These are phyloP conservation scores for Chlorophyllum brunneum DNA, from an alignment of 768 basidiomycete species.

Conservation along the genomic window DNA sequence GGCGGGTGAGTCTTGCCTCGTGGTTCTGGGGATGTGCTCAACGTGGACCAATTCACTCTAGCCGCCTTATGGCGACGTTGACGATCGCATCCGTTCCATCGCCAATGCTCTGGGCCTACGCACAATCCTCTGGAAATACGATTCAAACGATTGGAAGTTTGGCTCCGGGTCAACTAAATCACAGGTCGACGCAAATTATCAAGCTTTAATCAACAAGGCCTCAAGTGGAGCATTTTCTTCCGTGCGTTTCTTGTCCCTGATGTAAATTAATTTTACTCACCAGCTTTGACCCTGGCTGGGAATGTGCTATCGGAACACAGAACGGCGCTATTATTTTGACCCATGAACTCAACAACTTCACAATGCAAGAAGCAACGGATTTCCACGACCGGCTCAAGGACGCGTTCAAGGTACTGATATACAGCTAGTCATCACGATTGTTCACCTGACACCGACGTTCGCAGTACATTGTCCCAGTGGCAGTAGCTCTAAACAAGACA, in stretches of 20 bases:
- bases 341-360: conserved; percentile 59
- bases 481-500: conserved; percentile 45
- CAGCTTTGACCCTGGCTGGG: too few relatives aligned
- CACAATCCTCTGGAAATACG: conserved; percentile 71
- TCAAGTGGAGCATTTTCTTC: conserved; percentile 35
- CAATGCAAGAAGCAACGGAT: conserved; percentile 58
- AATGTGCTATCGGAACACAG: conserved; percentile 21
- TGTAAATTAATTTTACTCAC: too few relatives aligned
- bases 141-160: conserved; percentile 72
- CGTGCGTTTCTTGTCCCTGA: too few relatives aligned
- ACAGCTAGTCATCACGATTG: background rate
- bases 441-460: background rate
- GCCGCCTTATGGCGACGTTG: conserved; percentile 68
- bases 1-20: conserved; percentile 39
- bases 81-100: conserved; percentile 74
- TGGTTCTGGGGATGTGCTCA: background rate
- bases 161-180: conserved; percentile 41
- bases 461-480: conserved; percentile 50
- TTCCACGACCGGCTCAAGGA: conserved; percentile 41
- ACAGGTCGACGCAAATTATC: conserved; percentile 50
- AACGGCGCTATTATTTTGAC: conserved; percentile 49
- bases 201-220: conserved; percentile 45
- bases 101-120: conserved; percentile 62
- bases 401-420: conserved; percentile 36
- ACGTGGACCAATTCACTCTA: conserved; percentile 14